Percentiles rank a stretch among this genome's conserved stretches.
Conservation (phyloP, 1,284 basidiomycete species). For the Ceratobasidium sp. region DNA sequence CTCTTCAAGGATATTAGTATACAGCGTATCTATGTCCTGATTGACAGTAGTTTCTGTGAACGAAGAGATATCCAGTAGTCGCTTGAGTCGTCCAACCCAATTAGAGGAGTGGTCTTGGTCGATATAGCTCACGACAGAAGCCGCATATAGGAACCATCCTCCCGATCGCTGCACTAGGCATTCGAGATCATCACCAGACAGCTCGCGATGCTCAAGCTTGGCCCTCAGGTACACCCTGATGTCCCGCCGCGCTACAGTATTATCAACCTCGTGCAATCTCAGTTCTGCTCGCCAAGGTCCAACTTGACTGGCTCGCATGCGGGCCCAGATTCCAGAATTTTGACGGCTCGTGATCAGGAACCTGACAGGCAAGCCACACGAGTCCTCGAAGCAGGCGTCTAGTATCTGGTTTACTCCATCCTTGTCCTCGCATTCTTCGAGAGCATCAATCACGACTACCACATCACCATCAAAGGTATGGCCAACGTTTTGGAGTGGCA, state of each 20-base stretch:
- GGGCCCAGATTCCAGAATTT: slow-evolving; percentile 12
- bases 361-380: not conserved
- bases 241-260: slow-evolving; percentile 2
- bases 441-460: no score
- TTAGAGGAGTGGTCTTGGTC: not conserved
- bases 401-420: slow-evolving; percentile 25
- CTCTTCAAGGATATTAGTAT: not conserved
- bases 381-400: not conserved
- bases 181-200: not conserved
- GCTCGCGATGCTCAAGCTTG: not conserved
- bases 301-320: no score
- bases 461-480: no score
- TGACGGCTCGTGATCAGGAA: slow-evolving; percentile 45
- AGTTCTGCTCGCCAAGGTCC: no score
- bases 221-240: slow-evolving; percentile 21
- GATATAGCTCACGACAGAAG: slow-evolving; percentile 20
- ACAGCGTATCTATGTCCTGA: slow-evolving; percentile 9
- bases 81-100: not conserved
- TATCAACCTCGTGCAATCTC: no score
- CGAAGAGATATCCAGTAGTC: not conserved
- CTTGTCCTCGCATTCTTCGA: no score
- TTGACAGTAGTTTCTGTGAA: not conserved
- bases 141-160: slow-evolving; percentile 21
- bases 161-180: not conserved
- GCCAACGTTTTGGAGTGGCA: no score